Conservation (phyloP, 495 filamentous ascomycete genomes). For the Xylaria curta region DNA sequence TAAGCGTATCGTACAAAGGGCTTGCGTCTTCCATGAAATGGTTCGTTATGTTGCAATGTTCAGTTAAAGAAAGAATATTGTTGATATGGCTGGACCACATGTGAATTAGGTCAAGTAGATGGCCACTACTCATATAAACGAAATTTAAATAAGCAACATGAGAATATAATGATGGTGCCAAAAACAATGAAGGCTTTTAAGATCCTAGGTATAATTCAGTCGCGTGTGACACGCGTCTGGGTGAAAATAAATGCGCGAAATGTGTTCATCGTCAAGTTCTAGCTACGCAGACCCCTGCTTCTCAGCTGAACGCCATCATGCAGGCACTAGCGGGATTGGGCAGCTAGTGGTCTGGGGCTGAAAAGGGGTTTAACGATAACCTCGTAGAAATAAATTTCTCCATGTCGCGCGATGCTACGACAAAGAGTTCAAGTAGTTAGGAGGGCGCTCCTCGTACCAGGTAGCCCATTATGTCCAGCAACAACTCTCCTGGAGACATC, state of each 20-base stretch:
- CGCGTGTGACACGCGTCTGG: neutral
- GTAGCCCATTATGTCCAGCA: constrained; percentile 25
- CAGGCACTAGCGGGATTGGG: constrained; percentile 65
- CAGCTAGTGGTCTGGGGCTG: constrained; percentile 55
- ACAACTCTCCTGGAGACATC: constrained; percentile 46
- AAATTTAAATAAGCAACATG: neutral
- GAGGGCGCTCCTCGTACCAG: neutral
- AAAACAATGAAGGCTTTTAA: neutral
- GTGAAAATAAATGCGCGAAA: neutral
- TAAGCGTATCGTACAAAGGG: neutral
- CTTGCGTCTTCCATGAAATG: neutral
- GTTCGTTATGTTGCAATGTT: neutral
- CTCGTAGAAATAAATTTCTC: neutral
- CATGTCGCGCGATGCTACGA: neutral
- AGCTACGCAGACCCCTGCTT: neutral
- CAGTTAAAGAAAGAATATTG: neutral
- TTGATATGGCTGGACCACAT: neutral
- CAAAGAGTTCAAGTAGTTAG: neutral
- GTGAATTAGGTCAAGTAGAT: neutral
- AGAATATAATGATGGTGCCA: neutral
- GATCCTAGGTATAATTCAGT: neutral
- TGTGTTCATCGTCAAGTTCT: neutral
- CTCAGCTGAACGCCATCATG: constrained; percentile 40
- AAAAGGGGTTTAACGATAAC: constrained; percentile 62
- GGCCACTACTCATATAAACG: neutral